Conservation (phyloP, 2,329 filamentous ascomycete genomes). For the Orbilia quercus region DNA sequence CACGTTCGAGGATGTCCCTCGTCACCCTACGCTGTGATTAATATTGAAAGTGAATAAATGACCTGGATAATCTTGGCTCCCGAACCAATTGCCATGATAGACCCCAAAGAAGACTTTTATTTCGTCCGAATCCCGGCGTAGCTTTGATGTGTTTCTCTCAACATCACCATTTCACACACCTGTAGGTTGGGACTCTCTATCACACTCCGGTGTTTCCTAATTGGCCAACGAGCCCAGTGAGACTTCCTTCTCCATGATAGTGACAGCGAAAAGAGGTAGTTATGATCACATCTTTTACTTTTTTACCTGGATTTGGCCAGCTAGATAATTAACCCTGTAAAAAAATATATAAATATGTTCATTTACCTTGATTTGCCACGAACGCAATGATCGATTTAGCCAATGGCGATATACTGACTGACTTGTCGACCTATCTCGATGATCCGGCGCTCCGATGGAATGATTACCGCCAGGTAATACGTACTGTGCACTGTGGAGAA, state of each 20-base stretch:
- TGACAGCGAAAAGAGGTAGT: slow-evolving; percentile 8
- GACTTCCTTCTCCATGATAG: slow-evolving; percentile 12
- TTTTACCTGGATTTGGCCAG: slow-evolving; percentile 28
- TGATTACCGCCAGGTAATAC: slow-evolving; percentile 41
- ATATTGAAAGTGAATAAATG: slow-evolving; percentile 17
- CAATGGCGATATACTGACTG: slow-evolving; percentile 47
- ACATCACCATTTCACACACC: slow-evolving; percentile 25
- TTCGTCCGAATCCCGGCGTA: slow-evolving; percentile 40
- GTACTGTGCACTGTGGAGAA: slow-evolving; percentile 13
- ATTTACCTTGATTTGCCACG: slow-evolving; percentile 25
- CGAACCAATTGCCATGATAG: slow-evolving; percentile 21
- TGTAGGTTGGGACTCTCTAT: slow-evolving; percentile 29
- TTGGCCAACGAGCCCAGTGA: slow-evolving; percentile 16
- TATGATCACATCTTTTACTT: slow-evolving; percentile 23
- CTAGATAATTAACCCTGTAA: slow-evolving; percentile 19
- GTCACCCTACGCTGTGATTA: slow-evolving; percentile 26
- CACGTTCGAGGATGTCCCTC: slow-evolving; percentile 51
- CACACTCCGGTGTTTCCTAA: slow-evolving; percentile 25
- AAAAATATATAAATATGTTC: slow-evolving; percentile 5
- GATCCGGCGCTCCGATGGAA: slow-evolving; percentile 52
- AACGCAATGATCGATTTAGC: slow-evolving; percentile 47
- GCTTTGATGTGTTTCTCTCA: slow-evolving; percentile 13
- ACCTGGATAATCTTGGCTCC: slow-evolving; percentile 35
- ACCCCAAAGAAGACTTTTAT: slow-evolving; percentile 1
- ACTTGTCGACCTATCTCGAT: slow-evolving; percentile 21